A percentile compares a stretch with the other conserved stretches of the same genome.
Evolutionary conservation across 495 filamentous ascomycete genomes (phyloP).

Genomic region (Xylaria scruposa): DNA sequence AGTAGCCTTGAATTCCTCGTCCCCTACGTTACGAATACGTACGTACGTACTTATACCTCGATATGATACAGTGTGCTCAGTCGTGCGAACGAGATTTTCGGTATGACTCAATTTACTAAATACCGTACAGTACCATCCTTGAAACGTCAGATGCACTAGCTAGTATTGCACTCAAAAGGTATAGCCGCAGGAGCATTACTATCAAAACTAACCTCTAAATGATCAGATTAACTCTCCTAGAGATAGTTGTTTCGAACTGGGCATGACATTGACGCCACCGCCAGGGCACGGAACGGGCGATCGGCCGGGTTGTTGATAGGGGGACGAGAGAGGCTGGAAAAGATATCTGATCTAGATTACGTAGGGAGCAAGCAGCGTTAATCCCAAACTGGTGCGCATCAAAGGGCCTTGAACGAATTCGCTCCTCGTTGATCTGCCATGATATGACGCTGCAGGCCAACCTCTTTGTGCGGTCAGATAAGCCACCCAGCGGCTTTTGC

Average conservation of each 20-base stretch:
- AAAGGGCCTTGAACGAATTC: neutral
- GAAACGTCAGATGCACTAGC: neutral
- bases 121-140: neutral
- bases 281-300: neutral
- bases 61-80: neutral
- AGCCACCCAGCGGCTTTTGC: neutral
- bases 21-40: neutral
- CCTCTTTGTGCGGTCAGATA: neutral
- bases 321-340: neutral
- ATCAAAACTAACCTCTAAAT: neutral
- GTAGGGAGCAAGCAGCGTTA: neutral
- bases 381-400: neutral
- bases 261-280: neutral
- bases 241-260: neutral
- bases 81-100: neutral
- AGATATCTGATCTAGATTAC: neutral
- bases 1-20: neutral
- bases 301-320: neutral
- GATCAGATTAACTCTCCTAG: neutral
- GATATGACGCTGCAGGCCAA: neutral
- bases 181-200: neutral
- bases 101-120: conserved; percentile 7
- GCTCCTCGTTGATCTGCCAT: neutral
- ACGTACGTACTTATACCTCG: neutral
- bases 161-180: neutral